A percentile compares a stretch with the other conserved stretches of the same genome.
phyloP scores from a whole-genome alignment of 2,329 filamentous ascomycete genomes.

The Cladophialophora carrionii region DNA sequence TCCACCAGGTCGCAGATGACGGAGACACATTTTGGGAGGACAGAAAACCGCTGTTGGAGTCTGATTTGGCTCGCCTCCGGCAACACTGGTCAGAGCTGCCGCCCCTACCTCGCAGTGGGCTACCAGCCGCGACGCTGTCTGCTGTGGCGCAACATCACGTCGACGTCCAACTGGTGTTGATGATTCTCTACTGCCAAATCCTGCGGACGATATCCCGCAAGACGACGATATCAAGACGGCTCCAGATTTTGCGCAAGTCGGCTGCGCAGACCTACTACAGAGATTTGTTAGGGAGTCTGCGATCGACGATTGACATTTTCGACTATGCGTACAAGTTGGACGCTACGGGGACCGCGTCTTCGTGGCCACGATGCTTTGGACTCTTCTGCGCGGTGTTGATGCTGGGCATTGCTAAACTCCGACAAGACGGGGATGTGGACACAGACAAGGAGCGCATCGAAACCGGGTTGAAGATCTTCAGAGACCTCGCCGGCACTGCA shows the following conservation, averaged over 20 bases:
- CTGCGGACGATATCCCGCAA: conserved; percentile 6
- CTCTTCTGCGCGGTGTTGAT: conserved; percentile 27
- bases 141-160: conserved; percentile 27
- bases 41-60: conserved; percentile 12
- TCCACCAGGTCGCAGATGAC: conserved; percentile 7
- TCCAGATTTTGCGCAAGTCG: conserved; percentile 19
- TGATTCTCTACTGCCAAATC: conserved; percentile 25
- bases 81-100: conserved; percentile 22
- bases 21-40: conserved; percentile 1
- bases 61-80: conserved; percentile 17
- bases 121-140: conserved; percentile 15
- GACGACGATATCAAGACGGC: conserved; percentile 4
- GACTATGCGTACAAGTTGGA: conserved; percentile 26
- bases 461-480: conserved; percentile 20
- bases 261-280: conserved; percentile 11
- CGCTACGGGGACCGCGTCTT: conserved; percentile 17
- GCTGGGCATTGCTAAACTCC: conserved; percentile 28
- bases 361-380: conserved; percentile 32
- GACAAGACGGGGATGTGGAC: conserved; percentile 27
- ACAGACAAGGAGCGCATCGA: conserved; percentile 25
- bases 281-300: conserved; percentile 24
- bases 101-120: conserved; percentile 16
- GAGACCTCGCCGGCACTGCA: conserved; percentile 11
- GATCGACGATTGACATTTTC: conserved; percentile 28
- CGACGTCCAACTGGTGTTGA: conserved; percentile 28